Evolutionary conservation across 306 rosid species (phyloP), one percentile per base, ranked within the genome.

Genomic region (Crotalaria pallida): DNA sequence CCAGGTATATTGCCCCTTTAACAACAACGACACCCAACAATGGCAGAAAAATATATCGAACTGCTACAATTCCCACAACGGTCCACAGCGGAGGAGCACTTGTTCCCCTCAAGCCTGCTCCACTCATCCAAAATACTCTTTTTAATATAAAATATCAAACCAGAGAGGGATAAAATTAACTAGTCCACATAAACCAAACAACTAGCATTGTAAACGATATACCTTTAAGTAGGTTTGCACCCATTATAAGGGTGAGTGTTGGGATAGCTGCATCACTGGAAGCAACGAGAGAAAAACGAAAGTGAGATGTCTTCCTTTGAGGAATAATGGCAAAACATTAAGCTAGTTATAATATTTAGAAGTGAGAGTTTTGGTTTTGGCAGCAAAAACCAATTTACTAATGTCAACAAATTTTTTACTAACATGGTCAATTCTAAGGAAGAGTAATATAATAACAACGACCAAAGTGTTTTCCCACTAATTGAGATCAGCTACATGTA

Each of bases 201-300:
- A 34, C 6, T 19, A 68, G 33, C 62, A 69, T 24, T 22, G 44
- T 1, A 47, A 58, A 16, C 23, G 6, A 34, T 27, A 50, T 58
- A 87, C 98, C 98, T 79, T 55, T 84, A 11, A 90, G 84, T 41
- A 87, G 90, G 82, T 90, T 93, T 73, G 89, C 98, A 67, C 98
- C 98, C 19, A 93, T 51, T 55, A 93, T 81, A 13, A 93, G 89
- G 1, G 98, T 88, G 10, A 88, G 74, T 2, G 88, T 66, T 50
- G 96, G 98, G 48, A 92, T 87, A 55, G 96, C 87, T 58, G 89
- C 96, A 3, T 86, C 83, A 16, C 98, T 90, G 83, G 15, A 79
- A n/a, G 64, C 13, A 33, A 43, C 23, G 9, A 72, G 11, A 77
- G 7, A 69, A 15, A 48, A 33, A 24, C 7, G 34, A 38, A 56